Evolutionary conservation across 176 grass and related monocot species (phyloP).

Genomic region (Zizania latifolia): DNA sequence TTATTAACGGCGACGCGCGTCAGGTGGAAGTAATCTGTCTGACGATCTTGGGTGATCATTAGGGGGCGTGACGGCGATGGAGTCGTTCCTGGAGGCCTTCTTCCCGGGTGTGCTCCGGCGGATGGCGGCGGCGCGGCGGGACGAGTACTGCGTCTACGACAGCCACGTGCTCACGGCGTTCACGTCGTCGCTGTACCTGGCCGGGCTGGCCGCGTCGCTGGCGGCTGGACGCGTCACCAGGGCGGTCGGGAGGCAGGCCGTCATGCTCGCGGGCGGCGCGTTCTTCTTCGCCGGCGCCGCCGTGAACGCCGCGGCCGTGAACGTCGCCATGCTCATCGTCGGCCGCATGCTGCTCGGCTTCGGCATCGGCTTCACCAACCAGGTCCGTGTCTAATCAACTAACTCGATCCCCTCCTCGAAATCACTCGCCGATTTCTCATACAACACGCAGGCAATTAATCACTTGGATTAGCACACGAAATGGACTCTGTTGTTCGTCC

Average conservation of each 20-base stretch:
- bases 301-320: slow-evolving; percentile 48
- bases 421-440: too few species aligned
- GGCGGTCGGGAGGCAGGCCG: slow-evolving; percentile 47
- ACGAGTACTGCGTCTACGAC: slow-evolving; percentile 68
- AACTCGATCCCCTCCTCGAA: too few species aligned
- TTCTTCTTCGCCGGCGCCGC: slow-evolving; percentile 48
- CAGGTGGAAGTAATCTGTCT: too few species aligned
- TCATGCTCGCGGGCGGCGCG: slow-evolving; percentile 53
- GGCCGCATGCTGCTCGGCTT: slow-evolving; percentile 62
- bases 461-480: too few species aligned
- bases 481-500: too few species aligned
- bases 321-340: slow-evolving; percentile 70
- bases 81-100: slow-evolving; percentile 49
- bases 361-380: slow-evolving; percentile 68
- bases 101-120: slow-evolving; percentile 44
- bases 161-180: slow-evolving; percentile 56
- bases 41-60: not conserved
- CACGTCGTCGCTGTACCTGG: slow-evolving; percentile 70
- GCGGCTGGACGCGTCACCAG: slow-evolving; percentile 50
- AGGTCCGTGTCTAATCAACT: slow-evolving; percentile 28
- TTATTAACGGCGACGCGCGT: too few species aligned
- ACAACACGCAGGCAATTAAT: too few species aligned
- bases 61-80: slow-evolving; percentile 70
- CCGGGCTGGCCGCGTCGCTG: slow-evolving; percentile 44
- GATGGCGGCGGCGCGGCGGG: slow-evolving; percentile 36